Evolutionary conservation across 2,329 filamentous ascomycete species (phyloP).

Genomic region (Calonectria multiphialidica): DNA sequence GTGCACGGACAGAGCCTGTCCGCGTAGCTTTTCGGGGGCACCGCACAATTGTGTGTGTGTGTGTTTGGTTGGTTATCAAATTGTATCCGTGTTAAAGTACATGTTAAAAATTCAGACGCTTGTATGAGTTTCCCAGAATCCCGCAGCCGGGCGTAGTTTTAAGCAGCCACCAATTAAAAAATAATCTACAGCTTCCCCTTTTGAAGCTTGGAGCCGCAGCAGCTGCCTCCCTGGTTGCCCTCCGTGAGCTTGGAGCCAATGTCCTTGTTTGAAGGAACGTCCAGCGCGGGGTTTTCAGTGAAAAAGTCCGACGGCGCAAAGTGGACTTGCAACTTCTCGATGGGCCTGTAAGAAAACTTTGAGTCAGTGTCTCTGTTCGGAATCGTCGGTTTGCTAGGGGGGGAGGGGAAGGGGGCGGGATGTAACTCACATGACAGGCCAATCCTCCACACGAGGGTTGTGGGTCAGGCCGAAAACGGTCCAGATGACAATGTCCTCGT

Average conservation of each 20-base stretch:
- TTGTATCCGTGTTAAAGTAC: not conserved
- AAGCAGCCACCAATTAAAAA: not conserved
- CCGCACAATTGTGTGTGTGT: no score
- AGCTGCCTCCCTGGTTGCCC: constrained; percentile 16
- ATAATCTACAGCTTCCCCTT: constrained; percentile 21
- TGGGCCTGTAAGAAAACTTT: constrained; percentile 33
- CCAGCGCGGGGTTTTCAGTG: constrained; percentile 59
- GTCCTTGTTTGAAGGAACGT: constrained; percentile 52
- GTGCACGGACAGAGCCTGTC: not conserved
- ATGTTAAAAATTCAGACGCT: constrained; percentile 5
- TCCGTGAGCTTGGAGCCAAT: constrained; percentile 22
- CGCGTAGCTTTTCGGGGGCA: not conserved
- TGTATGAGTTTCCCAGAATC: not conserved
- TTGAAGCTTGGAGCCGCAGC: constrained; percentile 16
- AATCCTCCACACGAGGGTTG: constrained; percentile 75
- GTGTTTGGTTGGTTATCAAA: not conserved
- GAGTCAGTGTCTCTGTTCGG: constrained; percentile 9
- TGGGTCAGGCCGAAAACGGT: constrained; percentile 73
- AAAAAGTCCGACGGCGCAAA: constrained; percentile 63
- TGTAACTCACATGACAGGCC: constrained; percentile 71
- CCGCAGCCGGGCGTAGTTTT: not conserved
- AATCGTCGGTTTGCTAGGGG: not conserved
- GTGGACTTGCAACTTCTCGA: constrained; percentile 61
- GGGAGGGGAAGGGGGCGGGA: not conserved
- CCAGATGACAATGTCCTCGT: constrained; percentile 70